A percentile compares a stretch with the other conserved stretches of the same genome.
Conservation (phyloP, 345 rosid species). For the Sisymbrium irio region DNA sequence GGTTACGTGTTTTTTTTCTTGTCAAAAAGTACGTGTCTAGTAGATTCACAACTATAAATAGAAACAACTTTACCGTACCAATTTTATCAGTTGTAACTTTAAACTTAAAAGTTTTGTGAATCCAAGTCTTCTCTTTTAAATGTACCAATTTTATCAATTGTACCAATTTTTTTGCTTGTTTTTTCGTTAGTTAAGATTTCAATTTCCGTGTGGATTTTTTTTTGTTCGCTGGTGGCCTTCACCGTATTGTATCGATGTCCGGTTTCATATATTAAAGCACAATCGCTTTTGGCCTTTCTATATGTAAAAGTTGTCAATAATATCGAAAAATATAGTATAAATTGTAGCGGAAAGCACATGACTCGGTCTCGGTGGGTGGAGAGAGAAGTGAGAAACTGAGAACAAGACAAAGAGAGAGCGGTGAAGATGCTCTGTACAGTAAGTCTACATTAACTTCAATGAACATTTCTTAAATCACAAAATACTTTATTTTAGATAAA, state of each 20-base stretch:
- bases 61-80: neutral
- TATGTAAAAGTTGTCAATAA: neutral
- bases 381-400: neutral
- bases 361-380: neutral
- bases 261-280: neutral
- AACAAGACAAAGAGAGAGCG: conserved; percentile 3
- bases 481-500: no score
- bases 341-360: neutral
- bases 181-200: neutral
- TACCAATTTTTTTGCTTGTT: no score
- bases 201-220: neutral
- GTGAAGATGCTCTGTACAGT: neutral
- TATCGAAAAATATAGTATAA: neutral
- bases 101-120: neutral
- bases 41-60: neutral
- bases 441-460: neutral
- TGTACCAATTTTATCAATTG: no score
- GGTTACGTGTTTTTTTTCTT: neutral
- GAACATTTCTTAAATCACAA: neutral
- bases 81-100: neutral
- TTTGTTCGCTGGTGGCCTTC: neutral
- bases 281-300: neutral
- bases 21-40: neutral
- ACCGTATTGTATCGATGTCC: neutral
- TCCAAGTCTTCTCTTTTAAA: neutral